A percentile compares a stretch with the other conserved stretches of the same genome.
These are phyloP conservation scores for Tetradesmus lagerheimii DNA, from an alignment of 139 green algal species.

Conservation along the genomic window DNA sequence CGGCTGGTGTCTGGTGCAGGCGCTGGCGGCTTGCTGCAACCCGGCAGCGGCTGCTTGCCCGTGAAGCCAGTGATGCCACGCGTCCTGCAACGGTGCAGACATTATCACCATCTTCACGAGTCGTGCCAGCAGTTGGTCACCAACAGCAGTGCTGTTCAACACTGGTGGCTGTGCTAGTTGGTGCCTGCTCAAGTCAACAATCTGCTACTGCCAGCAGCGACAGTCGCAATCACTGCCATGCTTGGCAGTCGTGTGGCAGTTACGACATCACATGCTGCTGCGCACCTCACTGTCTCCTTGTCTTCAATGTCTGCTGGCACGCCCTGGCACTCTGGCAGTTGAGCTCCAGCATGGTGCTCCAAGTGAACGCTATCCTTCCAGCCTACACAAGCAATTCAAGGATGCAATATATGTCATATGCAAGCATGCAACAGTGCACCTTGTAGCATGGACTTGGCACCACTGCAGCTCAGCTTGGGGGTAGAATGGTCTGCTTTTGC, in stretches of 20 bases:
- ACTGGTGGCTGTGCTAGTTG: no score
- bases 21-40: conserved; percentile 7
- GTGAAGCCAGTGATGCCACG: conserved; percentile 37
- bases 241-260: no score
- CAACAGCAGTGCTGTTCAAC: neutral
- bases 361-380: conserved; percentile 49
- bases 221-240: no score
- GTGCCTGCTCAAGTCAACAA: no score
- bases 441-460: neutral
- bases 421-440: neutral
- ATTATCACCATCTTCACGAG: neutral
- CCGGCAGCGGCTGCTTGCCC: conserved; percentile 23
- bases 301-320: conserved; percentile 44
- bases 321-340: neutral
- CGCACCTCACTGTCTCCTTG: conserved; percentile 23
- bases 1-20: conserved; percentile 14
- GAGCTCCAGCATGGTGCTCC: neutral
- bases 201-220: no score
- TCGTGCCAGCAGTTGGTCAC: neutral
- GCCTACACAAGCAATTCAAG: conserved; percentile 1
- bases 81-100: neutral
- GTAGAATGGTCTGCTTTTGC: neutral
- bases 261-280: neutral
- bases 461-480: neutral
- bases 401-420: neutral